Base-by-base conservation (phyloP, 1,139 yeast genomes). In the Casaregolazyma suthepensis region DNA sequence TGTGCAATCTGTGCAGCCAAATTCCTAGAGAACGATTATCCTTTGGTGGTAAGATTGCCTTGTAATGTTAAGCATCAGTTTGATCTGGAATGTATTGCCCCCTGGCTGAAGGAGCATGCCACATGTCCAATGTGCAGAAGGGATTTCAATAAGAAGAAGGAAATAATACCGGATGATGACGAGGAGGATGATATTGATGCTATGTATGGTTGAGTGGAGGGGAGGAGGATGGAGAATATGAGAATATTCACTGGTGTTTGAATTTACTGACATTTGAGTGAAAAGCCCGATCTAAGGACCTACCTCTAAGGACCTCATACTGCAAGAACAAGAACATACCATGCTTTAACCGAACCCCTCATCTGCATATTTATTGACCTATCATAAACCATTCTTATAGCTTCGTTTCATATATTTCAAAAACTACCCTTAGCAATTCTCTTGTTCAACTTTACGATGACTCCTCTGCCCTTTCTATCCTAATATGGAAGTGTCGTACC, bases 41-140 rank as follows among this genome's bases (percentile, higher is more conserved):
- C 97, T 1, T 73, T 91, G 54, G 82, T 91, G 12, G 96, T 89
- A 17, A 73, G 78, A 61, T 74, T 91, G 38, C 96, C 96, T 0
- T 93, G 97, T 66, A 77, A 78, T 48, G 66, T 72, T 3, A 79
- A 75, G 48, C 98, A 91, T 68, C 76, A 77, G 43, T 91, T 87
- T 69, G 98, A 91, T 66, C 73, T 90, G 61, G 97, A 91, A 61
- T 91, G 98, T 67, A 82, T 91, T 44, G 86, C 86, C 0, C 94
- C 96, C 0, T 91, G 98, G 98, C 73, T 91, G 51, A 81, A 81
- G 59, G 74, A 83, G 56, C 85, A 87, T 63, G 75, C 84, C 1
- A 89, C 96, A 0, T 91, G 98, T 66, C 98, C 98, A 0, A 71
- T 91, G 65, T 91, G 98, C 66, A 75, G 98, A 59, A 82, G 79